Base-by-base conservation (phyloP, 2,329 filamentous ascomycete species). In the Nemania sp. region DNA sequence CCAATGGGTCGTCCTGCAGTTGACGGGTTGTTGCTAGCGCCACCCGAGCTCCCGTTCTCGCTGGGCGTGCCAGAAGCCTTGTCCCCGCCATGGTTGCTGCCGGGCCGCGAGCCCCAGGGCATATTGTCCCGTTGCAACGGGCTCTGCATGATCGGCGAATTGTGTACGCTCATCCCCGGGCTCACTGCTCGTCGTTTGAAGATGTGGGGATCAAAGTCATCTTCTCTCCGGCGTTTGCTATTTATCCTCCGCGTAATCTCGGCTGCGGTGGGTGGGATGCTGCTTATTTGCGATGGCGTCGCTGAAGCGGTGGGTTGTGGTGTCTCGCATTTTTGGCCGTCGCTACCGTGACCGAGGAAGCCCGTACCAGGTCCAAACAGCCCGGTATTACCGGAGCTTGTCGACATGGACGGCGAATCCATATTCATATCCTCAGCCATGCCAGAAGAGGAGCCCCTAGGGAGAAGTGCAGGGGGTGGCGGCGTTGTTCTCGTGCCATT, bases 111-210 rank as follows among this genome's bases (percentile, higher is more conserved):
- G n/a, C 91, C 91, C 91, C 92, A 94, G 0, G 90, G 86, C 59
- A 85, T 86, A 51, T 82, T 82, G 71, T 94, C 92, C 55, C 90
- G 86, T 77, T 95, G 90, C 71, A 92, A 87, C 0, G 94, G 93
- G 63, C 92, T 95, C 77, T 97, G 93, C 73, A 95, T 88, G 41
- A 97, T 86, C 1, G 95, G 95, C 69, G 93, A 97, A 80, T 95
- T 97, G 75, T 97, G 93, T 1, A 92, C 91, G 78, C 93, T 97
- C 85, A 98, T 90, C 18, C 94, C 93, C 0, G 95, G 95, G 67
- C 92, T 96, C 2, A 98, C 95, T 26, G 95, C 95, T 51, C 95
- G 89, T 18, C 95, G 88, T 81, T 98, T 98, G 83, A 98, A 94
- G 69, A 91, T 92, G 45, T 90, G 87, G 1, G 93, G 91, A 77